These are phyloP conservation scores for Serendipita sp. DNA, from an alignment of 768 basidiomycete genomes.

Conservation along the genomic window DNA sequence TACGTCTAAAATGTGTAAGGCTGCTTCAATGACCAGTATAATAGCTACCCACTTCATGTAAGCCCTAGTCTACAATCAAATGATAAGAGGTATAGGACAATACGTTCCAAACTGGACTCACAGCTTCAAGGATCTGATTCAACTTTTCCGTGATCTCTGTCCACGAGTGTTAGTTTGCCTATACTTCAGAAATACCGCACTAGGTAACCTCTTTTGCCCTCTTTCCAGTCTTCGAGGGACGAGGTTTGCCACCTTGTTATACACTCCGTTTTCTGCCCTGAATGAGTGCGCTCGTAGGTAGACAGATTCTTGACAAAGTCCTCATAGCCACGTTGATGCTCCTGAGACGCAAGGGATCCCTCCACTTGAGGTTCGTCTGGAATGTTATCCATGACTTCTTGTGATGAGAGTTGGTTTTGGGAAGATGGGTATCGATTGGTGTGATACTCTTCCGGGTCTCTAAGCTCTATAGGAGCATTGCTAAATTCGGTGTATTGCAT, in stretches of 20 bases:
- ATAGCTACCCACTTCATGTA: background rate
- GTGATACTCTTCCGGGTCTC: too few species aligned
- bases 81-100: background rate
- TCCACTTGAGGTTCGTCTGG: too few species aligned
- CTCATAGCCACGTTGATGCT: too few species aligned
- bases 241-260: background rate
- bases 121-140: background rate
- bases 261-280: too few species aligned
- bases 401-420: too few species aligned
- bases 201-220: background rate
- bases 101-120: background rate
- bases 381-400: too few species aligned
- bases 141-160: background rate
- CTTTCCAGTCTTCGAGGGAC: background rate
- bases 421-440: too few species aligned
- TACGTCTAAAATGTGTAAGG: background rate
- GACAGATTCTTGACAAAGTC: too few species aligned
- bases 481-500: too few species aligned
- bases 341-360: too few species aligned
- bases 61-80: background rate
- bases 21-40: background rate
- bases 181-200: background rate
- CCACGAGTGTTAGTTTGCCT: background rate
- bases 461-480: too few species aligned
- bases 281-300: too few species aligned